A percentile compares a stretch with the other conserved stretches of the same genome.
phyloP scores from a whole-genome alignment of 495 filamentous ascomycete genomes.

The Penicillium daleae region DNA sequence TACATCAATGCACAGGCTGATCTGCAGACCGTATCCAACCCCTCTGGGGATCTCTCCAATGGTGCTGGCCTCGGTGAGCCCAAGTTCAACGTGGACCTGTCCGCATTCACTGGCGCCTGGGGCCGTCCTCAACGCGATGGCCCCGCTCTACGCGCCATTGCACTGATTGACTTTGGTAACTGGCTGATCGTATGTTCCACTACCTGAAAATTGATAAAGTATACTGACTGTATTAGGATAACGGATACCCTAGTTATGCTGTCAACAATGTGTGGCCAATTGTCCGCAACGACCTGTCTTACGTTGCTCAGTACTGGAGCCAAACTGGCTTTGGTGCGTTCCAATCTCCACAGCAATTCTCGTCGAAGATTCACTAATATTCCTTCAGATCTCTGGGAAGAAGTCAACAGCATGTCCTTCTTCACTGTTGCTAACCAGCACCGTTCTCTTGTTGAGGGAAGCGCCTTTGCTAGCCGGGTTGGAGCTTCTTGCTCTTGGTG shows the following conservation, averaged over 20 bases:
- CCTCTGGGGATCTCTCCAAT: constrained; percentile 57
- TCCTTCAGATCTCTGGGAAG: constrained; percentile 68
- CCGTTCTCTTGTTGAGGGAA: constrained; percentile 62
- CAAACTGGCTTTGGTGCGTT: constrained; percentile 56
- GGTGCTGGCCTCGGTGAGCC: constrained; percentile 47
- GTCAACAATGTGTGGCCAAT: constrained; percentile 60
- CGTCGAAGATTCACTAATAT: neutral
- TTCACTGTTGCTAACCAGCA: constrained; percentile 55
- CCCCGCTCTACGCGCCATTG: constrained; percentile 68
- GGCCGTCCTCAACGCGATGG: constrained; percentile 75
- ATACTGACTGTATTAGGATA: constrained; percentile 15
- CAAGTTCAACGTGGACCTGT: constrained; percentile 59
- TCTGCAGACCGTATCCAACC: constrained; percentile 63
- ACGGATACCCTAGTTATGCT: constrained; percentile 35
- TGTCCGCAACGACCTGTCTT: constrained; percentile 68
- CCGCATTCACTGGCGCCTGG: constrained; percentile 65
- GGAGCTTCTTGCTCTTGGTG: constrained; percentile 53
- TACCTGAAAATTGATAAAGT: neutral
- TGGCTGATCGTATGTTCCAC: constrained; percentile 36
- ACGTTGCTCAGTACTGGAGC: constrained; percentile 74
- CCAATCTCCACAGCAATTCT: neutral
- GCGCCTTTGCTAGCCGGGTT: constrained; percentile 51
- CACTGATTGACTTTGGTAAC: constrained; percentile 51
- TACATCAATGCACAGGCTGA: constrained; percentile 61
- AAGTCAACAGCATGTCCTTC: constrained; percentile 66